Base-by-base conservation (phyloP, 768 basidiomycete genomes). In the Calvatia gigantea region DNA sequence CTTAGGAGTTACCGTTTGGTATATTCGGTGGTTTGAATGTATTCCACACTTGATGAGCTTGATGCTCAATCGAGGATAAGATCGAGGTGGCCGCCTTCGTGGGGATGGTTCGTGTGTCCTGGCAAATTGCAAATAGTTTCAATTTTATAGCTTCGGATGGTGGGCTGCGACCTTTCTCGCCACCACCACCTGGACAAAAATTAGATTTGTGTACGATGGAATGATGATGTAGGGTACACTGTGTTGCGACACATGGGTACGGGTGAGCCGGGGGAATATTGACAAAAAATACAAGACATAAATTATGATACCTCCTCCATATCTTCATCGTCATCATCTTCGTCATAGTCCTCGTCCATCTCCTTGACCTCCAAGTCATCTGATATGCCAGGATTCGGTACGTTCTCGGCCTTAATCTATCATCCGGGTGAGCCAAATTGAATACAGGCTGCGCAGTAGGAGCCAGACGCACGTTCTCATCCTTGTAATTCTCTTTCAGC, bases 221-320 rank as follows among this genome's bases (percentile, higher is more conserved):
- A 11, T 42, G 14, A 11, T 42, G 14, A 23, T 42, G 19, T 42
- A 42, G 25, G 23, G 19, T 42, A 42, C 41, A 42, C 11, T 21
- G 17, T 42, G 41, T 42, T 9, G 41, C 25, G 41, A 5, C 25
- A 42, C 41, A 42, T 42, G 41, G 19, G 14, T 42, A 42, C 11
- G 35, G 41, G 41, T 21, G 25, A 42, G 12, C 19, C 21, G 5
- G 17, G 41, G 19, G 19, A 21, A 12, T 4, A 12, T 11, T 11
- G 41, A 21, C 41, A 25, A 21, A 42, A 12, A 4, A 37, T 12
- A 42, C 41, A 25, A 6, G 41, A 42, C 41, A 57, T 32, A 33
- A 50, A 28, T 72, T 63, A 85, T 61, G 84, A 84, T 19, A 87
- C 77, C 61, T 88, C 85, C 65, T 89, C 87, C 86, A 89, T 89